Evolutionary conservation across 768 basidiomycete genomes (phyloP).

Genomic region (Tulasnella sp.): DNA sequence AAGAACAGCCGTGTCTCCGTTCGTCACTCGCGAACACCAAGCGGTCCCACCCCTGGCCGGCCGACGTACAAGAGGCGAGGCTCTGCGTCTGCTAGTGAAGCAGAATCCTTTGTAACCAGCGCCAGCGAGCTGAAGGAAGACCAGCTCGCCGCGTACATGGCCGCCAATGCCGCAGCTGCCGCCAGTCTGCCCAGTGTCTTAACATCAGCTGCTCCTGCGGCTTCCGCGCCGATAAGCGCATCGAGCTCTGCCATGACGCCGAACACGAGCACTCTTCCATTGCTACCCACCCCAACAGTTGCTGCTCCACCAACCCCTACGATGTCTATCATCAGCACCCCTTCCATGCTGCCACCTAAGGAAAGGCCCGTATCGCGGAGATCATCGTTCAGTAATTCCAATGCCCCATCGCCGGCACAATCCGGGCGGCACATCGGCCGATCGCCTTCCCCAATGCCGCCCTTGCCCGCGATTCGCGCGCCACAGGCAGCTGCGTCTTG

Average conservation of each 20-base stretch:
- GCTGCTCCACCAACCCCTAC: constrained; percentile 25
- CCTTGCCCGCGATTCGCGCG: constrained; percentile 83
- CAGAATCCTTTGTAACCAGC: constrained; percentile 44
- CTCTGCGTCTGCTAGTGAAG: constrained; percentile 58
- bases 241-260: constrained; percentile 45
- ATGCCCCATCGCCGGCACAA: constrained; percentile 39
- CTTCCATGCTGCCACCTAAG: constrained; percentile 45
- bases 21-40: constrained; percentile 60
- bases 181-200: neutral
- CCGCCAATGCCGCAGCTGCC: constrained; percentile 25
- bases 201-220: no score
- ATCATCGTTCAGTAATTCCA: constrained; percentile 64
- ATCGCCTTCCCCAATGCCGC: constrained; percentile 82
- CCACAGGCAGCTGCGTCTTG: constrained; percentile 35
- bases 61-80: constrained; percentile 53
- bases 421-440: constrained; percentile 34
- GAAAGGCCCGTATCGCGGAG: constrained; percentile 21
- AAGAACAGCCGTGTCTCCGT: constrained; percentile 70
- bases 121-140: constrained; percentile 46
- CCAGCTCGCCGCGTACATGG: constrained; percentile 28
- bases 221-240: constrained; percentile 21
- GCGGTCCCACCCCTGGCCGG: constrained; percentile 36
- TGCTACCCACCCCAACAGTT: constrained; percentile 20
- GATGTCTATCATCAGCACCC: constrained; percentile 20
- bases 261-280: constrained; percentile 35